Percentiles rank a stretch among this genome's conserved stretches.
Conservation (phyloP, 495 filamentous ascomycete genomes). For the Aspergillus cristatus region DNA sequence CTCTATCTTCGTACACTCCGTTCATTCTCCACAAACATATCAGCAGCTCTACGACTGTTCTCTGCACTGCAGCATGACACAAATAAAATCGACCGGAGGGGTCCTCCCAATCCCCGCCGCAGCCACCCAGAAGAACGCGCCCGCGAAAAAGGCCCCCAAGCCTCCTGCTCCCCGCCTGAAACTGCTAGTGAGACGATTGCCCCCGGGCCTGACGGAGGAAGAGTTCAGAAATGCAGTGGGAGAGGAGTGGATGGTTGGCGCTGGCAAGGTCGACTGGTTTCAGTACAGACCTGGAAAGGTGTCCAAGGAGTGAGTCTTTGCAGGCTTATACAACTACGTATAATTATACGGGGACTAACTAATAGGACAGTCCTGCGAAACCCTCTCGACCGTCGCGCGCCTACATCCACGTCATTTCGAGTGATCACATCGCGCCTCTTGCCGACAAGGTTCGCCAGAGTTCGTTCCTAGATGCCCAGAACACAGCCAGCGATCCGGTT, state of each 20-base stretch:
- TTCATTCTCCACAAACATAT: background rate
- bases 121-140: conserved; percentile 48
- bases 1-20: background rate
- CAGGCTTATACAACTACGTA: background rate
- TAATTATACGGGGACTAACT: conserved; percentile 8
- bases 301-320: conserved; percentile 72
- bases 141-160: conserved; percentile 43
- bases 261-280: conserved; percentile 77
- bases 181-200: conserved; percentile 73
- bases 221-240: conserved; percentile 70
- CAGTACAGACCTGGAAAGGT: conserved; percentile 72
- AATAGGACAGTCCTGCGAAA: conserved; percentile 55
- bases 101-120: conserved; percentile 52
- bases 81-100: conserved; percentile 40
- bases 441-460: conserved; percentile 55
- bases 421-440: conserved; percentile 49
- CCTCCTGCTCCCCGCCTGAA: conserved; percentile 61
- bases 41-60: no score
- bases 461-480: conserved; percentile 65
- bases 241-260: conserved; percentile 71
- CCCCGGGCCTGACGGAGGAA: conserved; percentile 70
- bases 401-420: conserved; percentile 63
- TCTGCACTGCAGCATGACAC: no score
- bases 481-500: conserved; percentile 54
- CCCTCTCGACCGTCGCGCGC: conserved; percentile 66